Conservation (phyloP, 192 early-diverging fungal genomes). For the Oehlia diaphana region DNA sequence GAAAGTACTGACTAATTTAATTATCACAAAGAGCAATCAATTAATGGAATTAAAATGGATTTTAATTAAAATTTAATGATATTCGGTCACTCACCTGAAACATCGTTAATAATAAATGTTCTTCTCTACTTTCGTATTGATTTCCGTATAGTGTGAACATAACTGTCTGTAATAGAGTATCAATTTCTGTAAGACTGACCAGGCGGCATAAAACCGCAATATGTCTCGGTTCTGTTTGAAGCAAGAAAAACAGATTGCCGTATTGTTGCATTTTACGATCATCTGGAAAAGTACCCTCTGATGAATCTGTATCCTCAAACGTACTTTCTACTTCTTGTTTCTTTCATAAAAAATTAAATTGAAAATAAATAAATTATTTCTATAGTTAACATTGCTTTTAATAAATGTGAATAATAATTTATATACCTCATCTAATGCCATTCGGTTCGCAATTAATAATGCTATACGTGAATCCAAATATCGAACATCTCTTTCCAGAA, state of each 20-base stretch:
- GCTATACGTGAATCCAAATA: constrained; percentile 91
- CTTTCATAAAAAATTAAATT: constrained; percentile 37
- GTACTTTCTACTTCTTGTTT: constrained; percentile 75
- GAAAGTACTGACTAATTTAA: constrained; percentile 70
- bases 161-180: constrained; percentile 90
- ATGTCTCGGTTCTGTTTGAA: constrained; percentile 89
- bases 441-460: constrained; percentile 89
- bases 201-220: constrained; percentile 84
- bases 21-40: background rate
- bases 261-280: constrained; percentile 83
- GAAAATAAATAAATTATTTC: background rate
- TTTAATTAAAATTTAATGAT: background rate
- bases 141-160: constrained; percentile 98
- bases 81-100: constrained; percentile 68
- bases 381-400: too few relatives aligned
- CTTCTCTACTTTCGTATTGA: constrained; percentile 95
- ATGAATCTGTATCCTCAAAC: constrained; percentile 62
- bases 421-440: constrained; percentile 84
- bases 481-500: constrained; percentile 89
- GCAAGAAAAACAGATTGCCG: constrained; percentile 89
- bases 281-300: constrained; percentile 63
- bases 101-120: constrained; percentile 93
- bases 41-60: background rate
- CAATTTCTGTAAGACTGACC: constrained; percentile 87
- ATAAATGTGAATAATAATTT: background rate